Percentiles rank a stretch among this genome's conserved stretches.
Evolutionary conservation across 2,329 filamentous ascomycete species (phyloP).

Genomic region (Xenoacremonium recifei): DNA sequence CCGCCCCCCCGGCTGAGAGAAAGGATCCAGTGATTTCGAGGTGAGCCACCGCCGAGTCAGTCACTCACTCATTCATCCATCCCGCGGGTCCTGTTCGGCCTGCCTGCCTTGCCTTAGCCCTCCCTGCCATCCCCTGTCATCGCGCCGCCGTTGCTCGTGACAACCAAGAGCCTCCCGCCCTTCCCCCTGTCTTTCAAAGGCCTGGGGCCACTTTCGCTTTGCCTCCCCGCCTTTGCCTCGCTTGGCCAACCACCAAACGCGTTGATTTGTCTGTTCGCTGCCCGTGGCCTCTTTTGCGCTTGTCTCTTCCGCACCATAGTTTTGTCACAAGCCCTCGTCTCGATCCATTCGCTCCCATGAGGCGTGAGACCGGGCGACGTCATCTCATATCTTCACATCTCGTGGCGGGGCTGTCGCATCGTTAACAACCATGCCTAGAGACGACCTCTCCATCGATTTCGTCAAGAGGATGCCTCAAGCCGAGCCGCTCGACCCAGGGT

Average conservation of each 20-base stretch:
- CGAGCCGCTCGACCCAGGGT: conserved; percentile 62
- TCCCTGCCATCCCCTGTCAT: conserved; percentile 3
- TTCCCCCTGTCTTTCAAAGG: conserved; percentile 11
- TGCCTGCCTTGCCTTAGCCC: no score
- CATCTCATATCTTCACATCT: conserved; percentile 19
- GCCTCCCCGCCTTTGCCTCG: conserved; percentile 19
- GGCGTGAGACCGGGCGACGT: conserved; percentile 18
- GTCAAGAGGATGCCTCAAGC: conserved; percentile 63
- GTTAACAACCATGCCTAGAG: conserved; percentile 70
- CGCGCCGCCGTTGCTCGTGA: conserved; percentile 31
- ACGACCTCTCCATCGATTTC: conserved; percentile 70
- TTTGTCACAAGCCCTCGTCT: conserved; percentile 8
- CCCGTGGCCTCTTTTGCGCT: conserved; percentile 6
- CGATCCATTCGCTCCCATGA: conserved; percentile 15
- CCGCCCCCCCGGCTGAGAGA: conserved; percentile 5
- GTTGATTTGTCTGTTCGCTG: conserved; percentile 10
- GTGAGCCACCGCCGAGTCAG: conserved; percentile 32
- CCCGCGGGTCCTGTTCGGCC: no score
- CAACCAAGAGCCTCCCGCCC: conserved; percentile 23
- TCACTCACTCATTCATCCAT: conserved; percentile 33
- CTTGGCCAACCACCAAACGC: conserved; percentile 21
- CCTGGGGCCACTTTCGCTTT: conserved; percentile 27
- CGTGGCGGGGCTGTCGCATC: conserved; percentile 26
- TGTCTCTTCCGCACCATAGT: conserved; percentile 11
- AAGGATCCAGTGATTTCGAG: conserved; percentile 27